Base-by-base conservation (phyloP, 2,329 filamentous ascomycete species). In the Blumeriella jaapii region DNA sequence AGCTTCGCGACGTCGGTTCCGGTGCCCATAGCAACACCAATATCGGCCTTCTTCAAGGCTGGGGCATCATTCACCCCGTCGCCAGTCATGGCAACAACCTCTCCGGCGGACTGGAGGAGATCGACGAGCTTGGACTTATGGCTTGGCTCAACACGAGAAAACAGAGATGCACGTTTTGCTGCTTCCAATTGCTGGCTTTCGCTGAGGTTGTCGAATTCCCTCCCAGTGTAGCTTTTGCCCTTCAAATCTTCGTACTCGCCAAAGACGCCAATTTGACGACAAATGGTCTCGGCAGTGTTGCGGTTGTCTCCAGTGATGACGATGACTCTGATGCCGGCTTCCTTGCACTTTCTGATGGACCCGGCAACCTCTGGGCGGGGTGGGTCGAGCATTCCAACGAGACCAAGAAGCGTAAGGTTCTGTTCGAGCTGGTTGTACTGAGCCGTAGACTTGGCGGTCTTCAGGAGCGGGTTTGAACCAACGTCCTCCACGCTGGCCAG, bases 111-210 rank as follows among this genome's bases (percentile, higher is more conserved):
- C 59, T 98, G 93, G 29, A 98, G 80, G 28, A 98, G 78, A 58
- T 98, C 91, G 30, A 98, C 89, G 29, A 98, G 75, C 62, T 85
- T 91, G n/a, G 83, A 93, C 71, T 98, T 98, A 71, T 98, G 91
- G 31, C 71, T 76, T 33, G 91, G 91, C 60, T 98, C 91, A 15
- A 93, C 93, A 45, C 91, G 82, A 22, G 91, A 98, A 67, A 98
- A 98, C 19, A 98, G 69, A 31, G 82, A 93, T 2, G 89, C 91
- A 27, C 66, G 75, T 62, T 82, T 83, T 31, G 85, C 89, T 13
- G 85, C 91, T 53, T 82, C 71, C 25, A 93, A 67, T 61, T 96
- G 78, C 57, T 93, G 82, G 46, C 64, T 65, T 18, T 85, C 72
- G 55, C 71, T 82, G 35, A 98, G 68, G 39, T 77, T 76, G 54